phyloP scores from a whole-genome alignment of 2,329 filamentous ascomycete species.

The Alternaria sp. region DNA sequence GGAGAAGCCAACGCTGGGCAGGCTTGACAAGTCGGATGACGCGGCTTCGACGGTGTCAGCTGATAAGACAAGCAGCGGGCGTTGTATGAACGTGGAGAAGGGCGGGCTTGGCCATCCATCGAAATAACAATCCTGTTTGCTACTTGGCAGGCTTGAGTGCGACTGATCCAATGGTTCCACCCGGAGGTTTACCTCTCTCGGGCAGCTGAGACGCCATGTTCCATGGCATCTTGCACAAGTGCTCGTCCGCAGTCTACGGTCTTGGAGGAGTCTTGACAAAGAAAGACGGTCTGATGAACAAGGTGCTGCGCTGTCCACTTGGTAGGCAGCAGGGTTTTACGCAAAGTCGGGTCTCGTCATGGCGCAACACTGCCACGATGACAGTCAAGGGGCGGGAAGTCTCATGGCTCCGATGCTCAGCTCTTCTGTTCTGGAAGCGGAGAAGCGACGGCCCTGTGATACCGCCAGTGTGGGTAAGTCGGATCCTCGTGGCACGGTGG shows the following conservation, averaged over 20 bases:
- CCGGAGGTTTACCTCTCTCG: slow-evolving; percentile 42
- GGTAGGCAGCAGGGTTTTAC: not conserved
- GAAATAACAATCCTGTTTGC: slow-evolving; percentile 40
- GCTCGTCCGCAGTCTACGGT: slow-evolving; percentile 20
- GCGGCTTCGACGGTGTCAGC: slow-evolving; percentile 35
- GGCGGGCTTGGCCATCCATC: slow-evolving; percentile 33
- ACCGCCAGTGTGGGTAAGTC: slow-evolving; percentile 36
- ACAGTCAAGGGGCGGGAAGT: not conserved
- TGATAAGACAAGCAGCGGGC: slow-evolving; percentile 26
- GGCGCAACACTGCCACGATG: slow-evolving; percentile 1
- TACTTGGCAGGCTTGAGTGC: slow-evolving; percentile 44
- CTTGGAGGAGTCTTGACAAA: slow-evolving; percentile 27
- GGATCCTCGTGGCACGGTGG: slow-evolving; percentile 35
- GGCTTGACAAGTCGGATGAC: slow-evolving; percentile 34
- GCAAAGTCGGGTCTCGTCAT: not conserved
- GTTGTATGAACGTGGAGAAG: slow-evolving; percentile 24
- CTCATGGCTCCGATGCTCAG: not conserved
- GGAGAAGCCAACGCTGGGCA: slow-evolving; percentile 18
- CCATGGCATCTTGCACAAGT: slow-evolving; percentile 22
- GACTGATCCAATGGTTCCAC: slow-evolving; percentile 37
- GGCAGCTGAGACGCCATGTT: slow-evolving; percentile 39
- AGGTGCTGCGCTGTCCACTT: slow-evolving; percentile 1
- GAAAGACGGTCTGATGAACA: not conserved
- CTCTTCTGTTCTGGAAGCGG: slow-evolving; percentile 13
- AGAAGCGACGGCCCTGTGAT: slow-evolving; percentile 14